Evolutionary conservation across 2,329 filamentous ascomycete species (phyloP).

Genomic region (Zasmidium cellare): DNA sequence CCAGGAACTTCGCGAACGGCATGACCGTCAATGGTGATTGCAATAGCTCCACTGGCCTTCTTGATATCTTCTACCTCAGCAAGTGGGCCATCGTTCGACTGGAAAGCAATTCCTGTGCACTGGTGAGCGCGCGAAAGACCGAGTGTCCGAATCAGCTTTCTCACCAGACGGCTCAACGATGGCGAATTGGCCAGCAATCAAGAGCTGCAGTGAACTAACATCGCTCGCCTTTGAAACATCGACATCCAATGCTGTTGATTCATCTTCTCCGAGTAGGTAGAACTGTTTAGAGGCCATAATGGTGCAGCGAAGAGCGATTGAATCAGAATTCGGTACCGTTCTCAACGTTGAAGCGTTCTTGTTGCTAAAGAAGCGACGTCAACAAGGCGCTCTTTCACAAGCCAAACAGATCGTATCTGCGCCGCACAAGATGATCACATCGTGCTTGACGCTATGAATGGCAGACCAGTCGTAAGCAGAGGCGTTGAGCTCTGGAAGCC

Average conservation of each 20-base stretch:
- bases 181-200: conserved; percentile 33
- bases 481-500: background rate
- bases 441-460: too few relatives aligned
- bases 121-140: background rate
- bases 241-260: conserved; percentile 24
- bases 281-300: conserved; percentile 20
- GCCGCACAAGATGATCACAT: too few relatives aligned
- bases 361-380: too few relatives aligned
- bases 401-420: too few relatives aligned
- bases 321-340: background rate
- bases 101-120: conserved; percentile 20
- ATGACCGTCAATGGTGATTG: conserved; percentile 52
- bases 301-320: background rate
- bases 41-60: conserved; percentile 22
- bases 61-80: conserved; percentile 20
- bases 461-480: too few relatives aligned
- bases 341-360: too few relatives aligned
- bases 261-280: conserved; percentile 32
- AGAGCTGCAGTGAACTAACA: conserved; percentile 28
- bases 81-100: conserved; percentile 6
- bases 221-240: conserved; percentile 26
- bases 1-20: conserved; percentile 45
- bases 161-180: conserved; percentile 33
- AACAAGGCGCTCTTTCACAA: too few relatives aligned
- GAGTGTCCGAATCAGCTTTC: background rate